Percentiles rank a stretch among this genome's conserved stretches.
These are phyloP conservation scores for Apiospora aurea DNA, from an alignment of 2,329 filamentous ascomycete genomes.

Conservation along the genomic window DNA sequence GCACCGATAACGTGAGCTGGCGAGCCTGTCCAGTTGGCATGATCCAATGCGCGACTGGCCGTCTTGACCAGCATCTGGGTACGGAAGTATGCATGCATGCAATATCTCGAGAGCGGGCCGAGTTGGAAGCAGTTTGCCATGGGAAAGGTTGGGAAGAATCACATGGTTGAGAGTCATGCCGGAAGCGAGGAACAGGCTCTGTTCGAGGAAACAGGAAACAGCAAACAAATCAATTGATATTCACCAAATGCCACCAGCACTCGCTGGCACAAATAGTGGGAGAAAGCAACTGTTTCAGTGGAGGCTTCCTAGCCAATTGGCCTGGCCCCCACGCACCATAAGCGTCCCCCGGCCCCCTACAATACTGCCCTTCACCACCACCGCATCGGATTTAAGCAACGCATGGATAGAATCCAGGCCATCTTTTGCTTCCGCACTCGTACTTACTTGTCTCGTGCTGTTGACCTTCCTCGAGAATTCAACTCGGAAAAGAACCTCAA, in stretches of 20 bases:
- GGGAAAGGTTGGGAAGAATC: neutral
- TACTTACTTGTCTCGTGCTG: neutral
- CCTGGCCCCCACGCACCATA: neutral
- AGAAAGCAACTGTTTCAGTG: neutral
- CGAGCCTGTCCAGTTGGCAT: neutral
- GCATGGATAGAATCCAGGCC: too few relatives aligned
- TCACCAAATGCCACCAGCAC: neutral
- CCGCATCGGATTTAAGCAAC: neutral
- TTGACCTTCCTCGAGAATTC: neutral
- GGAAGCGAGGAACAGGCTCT: neutral
- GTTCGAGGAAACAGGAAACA: neutral
- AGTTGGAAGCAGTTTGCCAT: neutral
- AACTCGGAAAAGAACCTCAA: neutral
- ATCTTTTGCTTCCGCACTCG: neutral
- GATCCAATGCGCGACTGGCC: neutral
- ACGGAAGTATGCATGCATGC: neutral
- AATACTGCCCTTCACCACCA: neutral
- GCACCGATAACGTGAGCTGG: neutral
- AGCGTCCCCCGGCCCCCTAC: neutral
- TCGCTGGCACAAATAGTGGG: neutral
- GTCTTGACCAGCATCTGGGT: neutral
- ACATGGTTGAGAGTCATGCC: neutral
- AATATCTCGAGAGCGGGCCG: neutral
- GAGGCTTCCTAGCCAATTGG: conserved; percentile 7
- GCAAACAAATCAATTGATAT: neutral